These are phyloP conservation scores for Dacryopinax primogenitus DNA, from an alignment of 768 basidiomycete species.

Conservation along the genomic window DNA sequence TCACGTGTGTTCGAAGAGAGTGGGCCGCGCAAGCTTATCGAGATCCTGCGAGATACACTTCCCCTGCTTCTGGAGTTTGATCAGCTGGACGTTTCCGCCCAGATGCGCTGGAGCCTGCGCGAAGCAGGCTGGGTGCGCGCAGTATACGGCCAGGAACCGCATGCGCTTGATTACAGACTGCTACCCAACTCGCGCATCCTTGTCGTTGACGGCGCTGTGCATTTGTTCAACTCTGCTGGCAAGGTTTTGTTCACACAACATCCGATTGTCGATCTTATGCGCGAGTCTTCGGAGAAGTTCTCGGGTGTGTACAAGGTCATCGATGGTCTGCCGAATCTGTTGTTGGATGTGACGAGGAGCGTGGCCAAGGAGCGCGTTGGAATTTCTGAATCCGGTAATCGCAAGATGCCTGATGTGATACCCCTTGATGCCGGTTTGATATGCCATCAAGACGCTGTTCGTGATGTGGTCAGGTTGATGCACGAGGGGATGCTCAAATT, in stretches of 20 bases:
- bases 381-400: neutral
- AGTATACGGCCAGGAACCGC: constrained; percentile 56
- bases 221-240: constrained; percentile 9
- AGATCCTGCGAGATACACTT: constrained; percentile 59
- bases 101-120: constrained; percentile 59
- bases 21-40: constrained; percentile 42
- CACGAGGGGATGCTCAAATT: constrained; percentile 3
- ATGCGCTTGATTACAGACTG: constrained; percentile 69
- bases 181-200: constrained; percentile 52
- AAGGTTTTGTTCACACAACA: neutral
- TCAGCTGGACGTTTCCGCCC: constrained; percentile 24
- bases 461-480: neutral
- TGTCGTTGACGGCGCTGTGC: constrained; percentile 58
- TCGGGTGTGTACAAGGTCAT: neutral
- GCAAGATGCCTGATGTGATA: neutral
- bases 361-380: neutral
- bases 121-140: constrained; percentile 72
- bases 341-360: constrained; percentile 3
- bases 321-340: neutral
- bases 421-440: neutral
- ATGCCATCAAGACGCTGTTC: neutral
- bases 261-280: neutral
- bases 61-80: constrained; percentile 66
- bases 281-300: neutral
- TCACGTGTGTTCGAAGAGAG: constrained; percentile 4